A percentile compares a stretch with the other conserved stretches of the same genome.
Evolutionary conservation across 345 rosid species (phyloP).

Genomic region (Psidium guajava): DNA sequence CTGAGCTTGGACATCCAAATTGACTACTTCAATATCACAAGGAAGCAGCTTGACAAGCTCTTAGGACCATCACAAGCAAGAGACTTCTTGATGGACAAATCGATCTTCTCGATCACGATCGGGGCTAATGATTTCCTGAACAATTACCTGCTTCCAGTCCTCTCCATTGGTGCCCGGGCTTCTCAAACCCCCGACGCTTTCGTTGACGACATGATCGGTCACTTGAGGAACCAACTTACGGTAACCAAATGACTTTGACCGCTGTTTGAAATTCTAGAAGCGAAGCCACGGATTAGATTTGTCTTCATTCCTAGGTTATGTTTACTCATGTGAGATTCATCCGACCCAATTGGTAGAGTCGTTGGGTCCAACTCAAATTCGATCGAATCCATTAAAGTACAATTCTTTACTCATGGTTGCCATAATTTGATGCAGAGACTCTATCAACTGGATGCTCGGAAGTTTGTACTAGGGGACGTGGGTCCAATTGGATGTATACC

Average conservation of each 20-base stretch:
- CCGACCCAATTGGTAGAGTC: neutral
- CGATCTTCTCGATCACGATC: slow-evolving; percentile 65
- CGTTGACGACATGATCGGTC: slow-evolving; percentile 55
- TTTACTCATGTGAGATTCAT: neutral
- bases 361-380: neutral
- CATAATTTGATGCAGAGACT: slow-evolving; percentile 42
- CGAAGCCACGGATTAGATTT: neutral
- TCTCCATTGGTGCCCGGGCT: slow-evolving; percentile 59
- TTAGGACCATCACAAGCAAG: slow-evolving; percentile 61
- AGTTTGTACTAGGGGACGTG: slow-evolving; percentile 74
- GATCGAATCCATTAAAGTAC: too few species aligned
- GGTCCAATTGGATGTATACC: slow-evolving; percentile 96
- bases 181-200: slow-evolving; percentile 55
- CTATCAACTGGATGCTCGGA: slow-evolving; percentile 66
- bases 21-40: slow-evolving; percentile 61
- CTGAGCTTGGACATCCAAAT: slow-evolving; percentile 79
- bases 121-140: slow-evolving; percentile 92
- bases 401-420: neutral
- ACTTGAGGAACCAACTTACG: slow-evolving; percentile 51
- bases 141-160: slow-evolving; percentile 79
- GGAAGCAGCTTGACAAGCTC: slow-evolving; percentile 55
- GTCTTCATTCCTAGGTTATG: neutral
- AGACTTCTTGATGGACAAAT: slow-evolving; percentile 36
- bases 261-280: neutral
- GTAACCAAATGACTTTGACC: neutral